Conservation (phyloP, 495 filamentous ascomycete species). For the Aspergillus sclerotioniger region DNA sequence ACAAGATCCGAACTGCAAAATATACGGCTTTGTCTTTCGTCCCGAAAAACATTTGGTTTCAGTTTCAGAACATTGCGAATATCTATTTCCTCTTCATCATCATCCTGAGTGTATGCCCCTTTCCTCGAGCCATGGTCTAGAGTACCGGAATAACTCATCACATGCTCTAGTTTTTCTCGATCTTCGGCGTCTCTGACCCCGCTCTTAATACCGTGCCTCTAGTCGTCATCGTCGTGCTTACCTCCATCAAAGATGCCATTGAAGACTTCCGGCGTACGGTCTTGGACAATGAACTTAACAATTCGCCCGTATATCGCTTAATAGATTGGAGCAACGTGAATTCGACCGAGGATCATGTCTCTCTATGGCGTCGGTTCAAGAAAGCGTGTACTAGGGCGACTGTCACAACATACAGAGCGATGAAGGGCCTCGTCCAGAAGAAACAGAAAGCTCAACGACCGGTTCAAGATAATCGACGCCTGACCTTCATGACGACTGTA, state of each 20-base stretch:
- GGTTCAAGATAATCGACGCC: slow-evolving; percentile 49
- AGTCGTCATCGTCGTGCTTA: slow-evolving; percentile 91
- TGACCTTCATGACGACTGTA: slow-evolving; percentile 62
- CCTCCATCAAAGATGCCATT: slow-evolving; percentile 92
- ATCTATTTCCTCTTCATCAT: slow-evolving; percentile 97
- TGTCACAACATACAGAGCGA: slow-evolving; percentile 54
- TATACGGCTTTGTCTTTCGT: slow-evolving; percentile 95
- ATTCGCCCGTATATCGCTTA: slow-evolving; percentile 88
- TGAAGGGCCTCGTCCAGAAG: slow-evolving; percentile 38
- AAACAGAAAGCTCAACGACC: slow-evolving; percentile 38
- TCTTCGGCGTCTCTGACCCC: slow-evolving; percentile 90
- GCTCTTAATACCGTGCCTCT: slow-evolving; percentile 87
- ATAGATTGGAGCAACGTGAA: slow-evolving; percentile 93
- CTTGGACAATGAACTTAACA: slow-evolving; percentile 93
- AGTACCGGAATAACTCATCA: background rate
- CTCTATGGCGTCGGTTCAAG: slow-evolving; percentile 84
- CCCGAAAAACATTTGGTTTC: slow-evolving; percentile 95
- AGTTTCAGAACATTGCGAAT: slow-evolving; percentile 99
- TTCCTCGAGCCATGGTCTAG: background rate
- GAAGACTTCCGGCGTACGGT: slow-evolving; percentile 94
- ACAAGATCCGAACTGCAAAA: slow-evolving; percentile 97
- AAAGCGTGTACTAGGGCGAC: slow-evolving; percentile 76
- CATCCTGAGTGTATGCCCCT: slow-evolving; percentile 71
- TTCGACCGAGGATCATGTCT: slow-evolving; percentile 79
- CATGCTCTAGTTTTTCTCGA: slow-evolving; percentile 78